phyloP scores from a whole-genome alignment of 1,139 yeast genomes.

The Yamadazyma buinensis region DNA sequence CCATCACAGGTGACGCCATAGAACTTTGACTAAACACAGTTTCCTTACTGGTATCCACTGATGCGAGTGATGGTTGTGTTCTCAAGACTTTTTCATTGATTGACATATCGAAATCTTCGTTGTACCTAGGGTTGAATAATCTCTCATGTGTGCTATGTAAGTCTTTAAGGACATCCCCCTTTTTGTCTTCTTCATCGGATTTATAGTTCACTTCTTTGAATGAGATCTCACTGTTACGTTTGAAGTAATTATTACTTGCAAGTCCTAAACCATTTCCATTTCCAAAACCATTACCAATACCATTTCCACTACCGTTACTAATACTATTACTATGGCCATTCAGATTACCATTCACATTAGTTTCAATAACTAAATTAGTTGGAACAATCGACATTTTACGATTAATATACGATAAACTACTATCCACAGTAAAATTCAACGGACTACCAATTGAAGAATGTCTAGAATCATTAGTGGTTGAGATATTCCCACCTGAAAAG shows the following conservation, averaged over 20 bases:
- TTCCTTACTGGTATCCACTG: slow-evolving; percentile 12
- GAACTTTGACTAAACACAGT: slow-evolving; percentile 8
- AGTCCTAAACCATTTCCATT: too few relatives aligned
- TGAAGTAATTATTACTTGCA: not conserved
- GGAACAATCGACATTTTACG: slow-evolving; percentile 28
- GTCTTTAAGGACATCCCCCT: slow-evolving; percentile 22
- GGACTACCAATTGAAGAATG: slow-evolving; percentile 29
- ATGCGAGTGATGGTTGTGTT: slow-evolving; percentile 12
- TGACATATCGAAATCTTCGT: slow-evolving; percentile 8
- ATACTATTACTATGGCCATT: too few relatives aligned
- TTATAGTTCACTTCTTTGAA: slow-evolving; percentile 24
- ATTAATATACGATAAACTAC: slow-evolving; percentile 10
- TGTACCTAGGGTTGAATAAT: slow-evolving; percentile 18
- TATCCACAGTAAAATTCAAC: slow-evolving; percentile 16
- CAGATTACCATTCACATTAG: not conserved
- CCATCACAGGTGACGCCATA: not conserved
- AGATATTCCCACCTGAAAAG: not conserved
- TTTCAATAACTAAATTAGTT: slow-evolving; percentile 22
- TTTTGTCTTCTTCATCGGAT: slow-evolving; percentile 2
- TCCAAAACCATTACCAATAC: too few relatives aligned
- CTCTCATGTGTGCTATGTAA: slow-evolving; percentile 34
- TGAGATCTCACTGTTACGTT: slow-evolving; percentile 14
- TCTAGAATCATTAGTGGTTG: slow-evolving; percentile 14
- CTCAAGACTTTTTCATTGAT: slow-evolving; percentile 9
- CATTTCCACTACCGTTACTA: too few relatives aligned